phyloP scores from a whole-genome alignment of 1,284 basidiomycete species.

The Neolentinus lepideus region DNA sequence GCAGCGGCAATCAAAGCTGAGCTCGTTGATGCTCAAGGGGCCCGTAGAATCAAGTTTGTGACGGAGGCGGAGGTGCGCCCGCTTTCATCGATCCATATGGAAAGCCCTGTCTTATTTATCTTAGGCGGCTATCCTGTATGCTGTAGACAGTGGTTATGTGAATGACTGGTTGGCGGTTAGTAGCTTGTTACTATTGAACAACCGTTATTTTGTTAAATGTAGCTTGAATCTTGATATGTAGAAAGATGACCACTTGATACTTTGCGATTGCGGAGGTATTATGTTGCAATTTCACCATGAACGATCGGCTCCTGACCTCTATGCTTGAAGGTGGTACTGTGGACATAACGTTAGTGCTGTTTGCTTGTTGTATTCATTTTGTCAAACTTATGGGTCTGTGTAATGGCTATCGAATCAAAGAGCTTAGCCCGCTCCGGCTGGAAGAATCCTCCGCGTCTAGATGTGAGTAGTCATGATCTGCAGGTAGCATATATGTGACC shows the following conservation, averaged over 20 bases:
- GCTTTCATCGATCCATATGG: constrained; percentile 8
- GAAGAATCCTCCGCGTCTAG: constrained; percentile 7
- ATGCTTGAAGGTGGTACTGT: constrained; percentile 7
- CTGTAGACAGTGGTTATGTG: constrained; percentile 6
- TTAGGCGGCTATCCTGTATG: constrained; percentile 8
- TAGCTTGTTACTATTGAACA: no score
- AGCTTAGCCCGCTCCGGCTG: constrained; percentile 1
- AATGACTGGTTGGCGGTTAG: constrained; percentile 5
- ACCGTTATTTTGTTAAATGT: no score
- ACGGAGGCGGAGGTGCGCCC: constrained; percentile 19
- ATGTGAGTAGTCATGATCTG: constrained; percentile 2
- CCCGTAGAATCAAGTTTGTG: constrained; percentile 12
- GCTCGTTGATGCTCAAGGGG: constrained; percentile 8
- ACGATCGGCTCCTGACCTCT: not conserved
- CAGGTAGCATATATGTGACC: not conserved
- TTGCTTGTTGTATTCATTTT: not conserved
- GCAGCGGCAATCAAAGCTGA: constrained; percentile 15
- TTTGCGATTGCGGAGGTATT: constrained; percentile 9
- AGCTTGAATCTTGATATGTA: no score
- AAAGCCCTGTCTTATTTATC: not conserved
- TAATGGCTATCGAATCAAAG: constrained; percentile 5
- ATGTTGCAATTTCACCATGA: not conserved
- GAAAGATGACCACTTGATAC: constrained; percentile 5
- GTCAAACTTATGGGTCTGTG: no score
- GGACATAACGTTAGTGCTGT: constrained; percentile 5